Percentiles rank a stretch among this genome's conserved stretches.
Conservation (phyloP, 257 asterid genomes). For the Jaltomata sinuosa region DNA sequence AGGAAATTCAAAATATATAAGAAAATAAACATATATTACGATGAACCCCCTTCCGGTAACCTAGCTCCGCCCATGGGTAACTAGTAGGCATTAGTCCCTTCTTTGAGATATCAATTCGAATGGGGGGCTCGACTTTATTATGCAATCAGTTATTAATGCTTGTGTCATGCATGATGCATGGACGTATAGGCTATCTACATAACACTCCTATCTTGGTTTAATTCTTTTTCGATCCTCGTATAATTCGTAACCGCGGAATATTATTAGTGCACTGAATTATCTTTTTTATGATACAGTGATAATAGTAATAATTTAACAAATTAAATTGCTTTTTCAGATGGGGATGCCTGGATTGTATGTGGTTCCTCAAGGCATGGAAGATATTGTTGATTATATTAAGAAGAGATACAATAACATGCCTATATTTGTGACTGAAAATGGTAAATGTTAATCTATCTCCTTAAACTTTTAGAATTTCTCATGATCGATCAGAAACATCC, state of each 20-base stretch:
- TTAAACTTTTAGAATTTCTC: background rate
- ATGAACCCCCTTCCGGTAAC: background rate
- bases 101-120: background rate
- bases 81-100: background rate
- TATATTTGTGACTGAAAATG: conserved; percentile 63
- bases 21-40: too few relatives aligned
- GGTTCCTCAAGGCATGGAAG: conserved; percentile 64
- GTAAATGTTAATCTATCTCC: conserved; percentile 17
- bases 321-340: conserved; percentile 24
- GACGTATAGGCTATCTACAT: background rate
- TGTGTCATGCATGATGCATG: background rate
- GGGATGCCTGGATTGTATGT: conserved; percentile 35
- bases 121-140: background rate
- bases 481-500: too few relatives aligned
- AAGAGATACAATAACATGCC: conserved; percentile 63
- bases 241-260: too few relatives aligned
- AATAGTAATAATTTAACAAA: background rate
- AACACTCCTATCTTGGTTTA: background rate
- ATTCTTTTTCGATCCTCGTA: background rate
- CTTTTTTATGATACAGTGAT: background rate
- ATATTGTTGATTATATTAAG: conserved; percentile 33
- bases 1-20: too few relatives aligned
- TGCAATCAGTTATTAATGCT: background rate
- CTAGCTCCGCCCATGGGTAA: background rate
- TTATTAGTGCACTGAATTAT: background rate